These are phyloP conservation scores for Staphylotrichum tortipilum DNA, from an alignment of 495 filamentous ascomycete genomes.

Conservation along the genomic window DNA sequence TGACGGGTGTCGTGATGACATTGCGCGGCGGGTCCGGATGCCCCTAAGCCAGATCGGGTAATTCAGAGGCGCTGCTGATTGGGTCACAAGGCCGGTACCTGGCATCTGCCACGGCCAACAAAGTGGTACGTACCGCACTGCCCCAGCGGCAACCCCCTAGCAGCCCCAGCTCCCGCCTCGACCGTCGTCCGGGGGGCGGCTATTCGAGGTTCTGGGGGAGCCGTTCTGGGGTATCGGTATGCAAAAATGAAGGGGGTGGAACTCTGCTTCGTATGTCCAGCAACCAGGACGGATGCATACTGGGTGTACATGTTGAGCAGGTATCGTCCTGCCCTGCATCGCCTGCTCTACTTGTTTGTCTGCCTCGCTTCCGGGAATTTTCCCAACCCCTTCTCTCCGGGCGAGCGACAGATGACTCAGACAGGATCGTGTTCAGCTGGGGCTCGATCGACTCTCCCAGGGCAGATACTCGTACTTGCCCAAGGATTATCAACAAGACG, in stretches of 20 bases:
- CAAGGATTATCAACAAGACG: too few species aligned
- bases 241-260: not conserved
- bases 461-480: too few species aligned
- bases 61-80: conserved; percentile 21
- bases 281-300: too few species aligned
- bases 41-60: conserved; percentile 23
- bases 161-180: too few species aligned
- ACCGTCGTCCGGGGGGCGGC: conserved; percentile 16
- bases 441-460: too few species aligned
- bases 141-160: too few species aligned
- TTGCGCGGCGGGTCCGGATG: conserved; percentile 12
- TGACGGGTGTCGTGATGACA: conserved; percentile 24
- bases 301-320: too few species aligned
- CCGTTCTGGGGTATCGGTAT: too few species aligned
- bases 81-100: conserved; percentile 29
- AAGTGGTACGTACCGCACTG: conserved; percentile 5
- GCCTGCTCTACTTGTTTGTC: not conserved
- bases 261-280: not conserved
- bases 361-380: not conserved
- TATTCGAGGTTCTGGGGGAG: conserved; percentile 27
- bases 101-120: conserved; percentile 14
- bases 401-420: too few species aligned
- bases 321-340: not conserved
- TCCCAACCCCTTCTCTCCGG: too few species aligned
- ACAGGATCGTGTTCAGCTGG: too few species aligned